These are phyloP conservation scores for Penicillium sp. DNA, from an alignment of 2,329 filamentous ascomycete genomes.

Conservation along the genomic window DNA sequence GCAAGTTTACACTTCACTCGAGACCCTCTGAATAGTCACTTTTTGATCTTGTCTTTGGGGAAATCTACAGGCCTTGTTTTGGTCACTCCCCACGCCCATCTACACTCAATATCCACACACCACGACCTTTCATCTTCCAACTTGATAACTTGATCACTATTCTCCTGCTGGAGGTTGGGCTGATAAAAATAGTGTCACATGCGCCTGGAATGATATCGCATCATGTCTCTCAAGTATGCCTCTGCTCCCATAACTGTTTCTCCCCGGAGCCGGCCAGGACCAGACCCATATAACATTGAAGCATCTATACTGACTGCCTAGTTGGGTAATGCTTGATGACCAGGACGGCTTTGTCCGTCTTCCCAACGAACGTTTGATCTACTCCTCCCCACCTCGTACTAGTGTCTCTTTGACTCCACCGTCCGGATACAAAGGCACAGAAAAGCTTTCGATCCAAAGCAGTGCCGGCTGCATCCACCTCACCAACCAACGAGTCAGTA, in stretches of 20 bases:
- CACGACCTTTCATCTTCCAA: neutral
- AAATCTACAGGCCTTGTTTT: neutral
- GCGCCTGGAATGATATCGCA: neutral
- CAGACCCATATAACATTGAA: neutral
- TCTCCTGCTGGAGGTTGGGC: neutral
- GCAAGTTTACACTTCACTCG: neutral
- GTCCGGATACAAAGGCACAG: slow-evolving; percentile 62
- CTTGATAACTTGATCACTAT: neutral
- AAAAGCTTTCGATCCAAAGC: slow-evolving; percentile 69
- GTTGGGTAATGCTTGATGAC: slow-evolving; percentile 91
- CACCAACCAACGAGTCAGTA: slow-evolving; percentile 76
- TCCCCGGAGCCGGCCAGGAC: neutral
- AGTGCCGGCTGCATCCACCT: slow-evolving; percentile 75
- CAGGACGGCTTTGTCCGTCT: slow-evolving; percentile 74
- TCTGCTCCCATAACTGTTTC: neutral
- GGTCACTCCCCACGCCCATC: too few species aligned
- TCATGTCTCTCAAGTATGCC: slow-evolving; percentile 43
- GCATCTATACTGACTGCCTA: slow-evolving; percentile 35
- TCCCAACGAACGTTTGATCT: slow-evolving; percentile 77
- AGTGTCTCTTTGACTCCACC: slow-evolving; percentile 72
- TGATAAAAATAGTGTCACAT: neutral
- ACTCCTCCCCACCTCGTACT: slow-evolving; percentile 76
- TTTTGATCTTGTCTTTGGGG: neutral
- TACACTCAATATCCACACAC: neutral
- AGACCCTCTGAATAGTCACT: neutral